Conservation (phyloP, 78 protist genomes). For the Chrysochromulina tobinii region DNA sequence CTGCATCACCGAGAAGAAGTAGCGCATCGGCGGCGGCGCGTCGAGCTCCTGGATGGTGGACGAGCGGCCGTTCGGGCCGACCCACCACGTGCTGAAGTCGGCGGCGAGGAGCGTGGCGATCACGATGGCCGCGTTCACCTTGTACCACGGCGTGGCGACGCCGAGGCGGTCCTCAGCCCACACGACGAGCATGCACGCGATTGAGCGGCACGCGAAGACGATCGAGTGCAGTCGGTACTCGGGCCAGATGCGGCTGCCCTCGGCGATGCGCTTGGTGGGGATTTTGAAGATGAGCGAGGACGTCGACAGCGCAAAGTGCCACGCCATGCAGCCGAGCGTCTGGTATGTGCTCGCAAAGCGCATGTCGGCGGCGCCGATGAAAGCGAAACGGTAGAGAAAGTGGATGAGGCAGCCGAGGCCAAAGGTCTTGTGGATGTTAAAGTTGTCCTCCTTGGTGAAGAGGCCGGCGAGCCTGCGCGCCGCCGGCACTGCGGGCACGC, state of each 20-base stretch:
- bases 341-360: neutral
- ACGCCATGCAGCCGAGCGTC: neutral
- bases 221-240: conserved; percentile 10
- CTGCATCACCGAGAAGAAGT: neutral
- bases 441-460: conserved; percentile 1
- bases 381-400: neutral
- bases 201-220: conserved; percentile 5
- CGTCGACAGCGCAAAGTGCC: neutral
- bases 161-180: neutral
- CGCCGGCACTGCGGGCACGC: too few relatives aligned
- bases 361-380: neutral
- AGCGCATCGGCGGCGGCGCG: conserved; percentile 4
- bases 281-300: conserved; percentile 23
- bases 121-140: neutral
- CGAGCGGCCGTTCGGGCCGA: neutral
- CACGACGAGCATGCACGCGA: neutral
- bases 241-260: neutral
- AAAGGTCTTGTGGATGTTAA: neutral
- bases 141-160: neutral
- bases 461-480: neutral
- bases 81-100: neutral
- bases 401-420: neutral
- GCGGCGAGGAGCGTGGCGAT: neutral
- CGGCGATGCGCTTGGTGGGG: neutral
- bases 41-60: neutral